Evolutionary conservation across 805 yeast genomes (phyloP).

Genomic region (Saccharomycopsis sp.): DNA sequence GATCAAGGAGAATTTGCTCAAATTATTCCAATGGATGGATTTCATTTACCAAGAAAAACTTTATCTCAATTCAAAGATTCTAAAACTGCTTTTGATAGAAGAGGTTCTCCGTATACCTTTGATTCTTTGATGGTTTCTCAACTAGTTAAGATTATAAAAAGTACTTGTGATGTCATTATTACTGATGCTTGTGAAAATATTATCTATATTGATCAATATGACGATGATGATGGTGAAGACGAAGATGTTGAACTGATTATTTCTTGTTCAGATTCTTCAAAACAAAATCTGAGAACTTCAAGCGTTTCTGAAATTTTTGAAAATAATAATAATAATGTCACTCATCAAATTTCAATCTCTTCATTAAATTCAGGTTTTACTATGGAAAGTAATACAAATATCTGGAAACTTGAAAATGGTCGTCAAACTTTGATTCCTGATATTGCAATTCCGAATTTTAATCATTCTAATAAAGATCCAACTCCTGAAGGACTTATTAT

Average conservation of each 20-base stretch:
- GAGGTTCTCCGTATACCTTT: slow-evolving; percentile 87
- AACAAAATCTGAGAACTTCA: background rate
- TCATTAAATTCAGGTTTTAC: background rate
- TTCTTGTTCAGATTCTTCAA: no score
- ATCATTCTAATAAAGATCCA: slow-evolving; percentile 70
- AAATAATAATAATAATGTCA: background rate
- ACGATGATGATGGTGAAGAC: background rate
- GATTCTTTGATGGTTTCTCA: slow-evolving; percentile 42
- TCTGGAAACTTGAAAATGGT: slow-evolving; percentile 3
- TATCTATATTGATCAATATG: background rate
- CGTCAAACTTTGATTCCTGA: slow-evolving; percentile 23
- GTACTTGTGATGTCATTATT: slow-evolving; percentile 20
- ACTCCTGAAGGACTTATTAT: slow-evolving; percentile 40
- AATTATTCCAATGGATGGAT: slow-evolving; percentile 67
- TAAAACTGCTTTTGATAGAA: slow-evolving; percentile 42
- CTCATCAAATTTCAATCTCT: background rate
- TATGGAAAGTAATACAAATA: background rate
- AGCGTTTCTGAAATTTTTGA: background rate
- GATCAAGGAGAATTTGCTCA: slow-evolving; percentile 27
- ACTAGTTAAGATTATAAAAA: slow-evolving; percentile 25
- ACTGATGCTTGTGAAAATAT: slow-evolving; percentile 3
- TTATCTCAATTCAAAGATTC: slow-evolving; percentile 45
- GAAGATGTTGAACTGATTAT: no score
- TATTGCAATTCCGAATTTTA: slow-evolving; percentile 57
- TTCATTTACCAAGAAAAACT: slow-evolving; percentile 45